A percentile compares a stretch with the other conserved stretches of the same genome.
phyloP scores from a whole-genome alignment of 1,284 basidiomycete genomes.

The Earliella scabrosa region DNA sequence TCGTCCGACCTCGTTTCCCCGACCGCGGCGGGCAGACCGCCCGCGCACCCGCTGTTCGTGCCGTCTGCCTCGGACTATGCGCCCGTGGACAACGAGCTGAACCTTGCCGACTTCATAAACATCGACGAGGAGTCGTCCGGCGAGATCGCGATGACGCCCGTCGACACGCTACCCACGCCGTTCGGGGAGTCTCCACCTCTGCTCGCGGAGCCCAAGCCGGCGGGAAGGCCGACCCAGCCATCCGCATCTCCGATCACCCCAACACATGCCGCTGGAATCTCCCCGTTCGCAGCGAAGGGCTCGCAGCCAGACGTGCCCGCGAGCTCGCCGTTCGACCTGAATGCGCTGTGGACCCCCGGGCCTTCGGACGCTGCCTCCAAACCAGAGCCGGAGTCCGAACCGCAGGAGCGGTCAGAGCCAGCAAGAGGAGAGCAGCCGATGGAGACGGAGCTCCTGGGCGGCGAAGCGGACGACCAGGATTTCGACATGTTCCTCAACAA shows the following conservation, averaged over 20 bases:
- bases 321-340: slow-evolving; percentile 69
- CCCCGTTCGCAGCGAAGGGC: slow-evolving; percentile 54
- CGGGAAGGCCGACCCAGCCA: slow-evolving; percentile 22
- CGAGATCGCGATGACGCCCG: slow-evolving; percentile 27
- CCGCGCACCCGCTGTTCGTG: slow-evolving; percentile 44
- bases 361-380: slow-evolving; percentile 5
- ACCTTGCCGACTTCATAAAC: slow-evolving; percentile 77
- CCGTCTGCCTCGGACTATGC: slow-evolving; percentile 47
- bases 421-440: slow-evolving; percentile 40
- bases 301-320: slow-evolving; percentile 46
- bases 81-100: slow-evolving; percentile 62
- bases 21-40: slow-evolving; percentile 27
- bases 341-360: slow-evolving; percentile 58
- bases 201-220: slow-evolving; percentile 2
- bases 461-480: slow-evolving; percentile 69
- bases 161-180: slow-evolving; percentile 21
- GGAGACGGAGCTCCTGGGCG: slow-evolving; percentile 39
- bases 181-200: slow-evolving; percentile 18
- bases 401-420: slow-evolving; percentile 26
- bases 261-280: slow-evolving; percentile 38
- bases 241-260: slow-evolving; percentile 19
- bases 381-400: slow-evolving; percentile 20
- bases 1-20: slow-evolving; percentile 6
- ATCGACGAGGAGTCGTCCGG: slow-evolving; percentile 66
- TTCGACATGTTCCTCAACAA: slow-evolving; percentile 83